Conservation (phyloP, 2,329 filamentous ascomycete genomes). For the Fusarium equiseti region DNA sequence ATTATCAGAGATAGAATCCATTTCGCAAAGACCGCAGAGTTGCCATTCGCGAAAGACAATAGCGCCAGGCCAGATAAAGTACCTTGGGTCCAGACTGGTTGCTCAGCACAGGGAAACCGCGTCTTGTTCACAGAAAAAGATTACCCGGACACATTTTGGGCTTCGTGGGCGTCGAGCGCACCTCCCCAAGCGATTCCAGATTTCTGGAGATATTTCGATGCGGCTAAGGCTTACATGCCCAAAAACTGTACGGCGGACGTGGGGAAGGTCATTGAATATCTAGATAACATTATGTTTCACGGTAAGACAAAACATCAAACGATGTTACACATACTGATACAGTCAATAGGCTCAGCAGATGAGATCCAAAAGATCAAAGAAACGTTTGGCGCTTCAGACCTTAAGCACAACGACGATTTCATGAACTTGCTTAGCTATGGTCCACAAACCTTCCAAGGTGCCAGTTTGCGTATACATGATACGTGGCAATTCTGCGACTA, state of each 20-base stretch:
- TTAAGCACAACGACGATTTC: conserved; percentile 8
- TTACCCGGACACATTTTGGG: not conserved
- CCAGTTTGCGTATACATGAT: not conserved
- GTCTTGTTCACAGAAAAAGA: conserved; percentile 9
- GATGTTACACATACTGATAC: not conserved
- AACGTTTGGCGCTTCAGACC: not conserved
- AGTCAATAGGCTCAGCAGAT: not conserved
- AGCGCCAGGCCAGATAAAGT: not conserved
- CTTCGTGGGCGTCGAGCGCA: conserved; percentile 3
- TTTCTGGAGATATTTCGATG: conserved; percentile 14
- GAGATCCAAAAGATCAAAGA: conserved; percentile 4
- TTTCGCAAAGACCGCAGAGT: not conserved
- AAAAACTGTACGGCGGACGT: conserved; percentile 12
- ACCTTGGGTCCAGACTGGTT: conserved; percentile 10
- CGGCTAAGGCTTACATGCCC: conserved; percentile 5
- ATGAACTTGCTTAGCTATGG: conserved; percentile 8
- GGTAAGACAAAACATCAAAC: not conserved
- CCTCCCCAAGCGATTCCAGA: not conserved
- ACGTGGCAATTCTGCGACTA: conserved; percentile 14
- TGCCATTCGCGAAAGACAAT: not conserved
- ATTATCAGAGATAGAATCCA: conserved; percentile 8
- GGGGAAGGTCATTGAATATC: not conserved
- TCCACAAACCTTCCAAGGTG: not conserved
- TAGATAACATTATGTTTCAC: not conserved
- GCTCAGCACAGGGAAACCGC: conserved; percentile 1